These are phyloP conservation scores for Zizania latifolia DNA, from an alignment of 176 grass and related monocot species.

Conservation along the genomic window DNA sequence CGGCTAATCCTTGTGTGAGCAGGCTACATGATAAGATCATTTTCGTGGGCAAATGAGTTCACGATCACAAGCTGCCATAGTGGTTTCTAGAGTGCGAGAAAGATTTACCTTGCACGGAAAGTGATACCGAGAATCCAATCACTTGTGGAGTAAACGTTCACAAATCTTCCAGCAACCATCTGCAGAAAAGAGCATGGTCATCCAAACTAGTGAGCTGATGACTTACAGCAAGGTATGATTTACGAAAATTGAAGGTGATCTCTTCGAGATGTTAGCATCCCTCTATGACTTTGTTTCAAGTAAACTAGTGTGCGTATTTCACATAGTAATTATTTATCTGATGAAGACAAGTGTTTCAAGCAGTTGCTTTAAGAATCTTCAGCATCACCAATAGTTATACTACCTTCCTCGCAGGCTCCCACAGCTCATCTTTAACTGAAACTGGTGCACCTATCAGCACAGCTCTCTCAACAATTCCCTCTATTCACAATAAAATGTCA, in stretches of 20 bases:
- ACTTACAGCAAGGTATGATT: neutral
- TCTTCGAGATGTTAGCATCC: neutral
- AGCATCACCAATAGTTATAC: neutral
- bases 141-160: constrained; percentile 82
- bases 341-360: neutral
- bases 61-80: neutral
- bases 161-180: constrained; percentile 80
- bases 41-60: neutral
- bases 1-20: constrained; percentile 84
- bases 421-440: constrained; percentile 62
- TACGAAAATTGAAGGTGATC: neutral
- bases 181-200: constrained; percentile 27
- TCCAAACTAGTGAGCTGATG: neutral
- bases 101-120: constrained; percentile 73
- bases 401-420: constrained; percentile 90
- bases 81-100: neutral
- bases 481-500: constrained; percentile 37
- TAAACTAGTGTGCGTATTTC: neutral
- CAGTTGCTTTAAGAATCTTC: neutral
- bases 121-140: constrained; percentile 89
- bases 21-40: constrained; percentile 44
- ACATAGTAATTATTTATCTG: neutral
- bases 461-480: constrained; percentile 78
- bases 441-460: constrained; percentile 85
- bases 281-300: neutral